Conservation (phyloP, 495 filamentous ascomycete genomes). For the Podospora bellae-mahoneyi region DNA sequence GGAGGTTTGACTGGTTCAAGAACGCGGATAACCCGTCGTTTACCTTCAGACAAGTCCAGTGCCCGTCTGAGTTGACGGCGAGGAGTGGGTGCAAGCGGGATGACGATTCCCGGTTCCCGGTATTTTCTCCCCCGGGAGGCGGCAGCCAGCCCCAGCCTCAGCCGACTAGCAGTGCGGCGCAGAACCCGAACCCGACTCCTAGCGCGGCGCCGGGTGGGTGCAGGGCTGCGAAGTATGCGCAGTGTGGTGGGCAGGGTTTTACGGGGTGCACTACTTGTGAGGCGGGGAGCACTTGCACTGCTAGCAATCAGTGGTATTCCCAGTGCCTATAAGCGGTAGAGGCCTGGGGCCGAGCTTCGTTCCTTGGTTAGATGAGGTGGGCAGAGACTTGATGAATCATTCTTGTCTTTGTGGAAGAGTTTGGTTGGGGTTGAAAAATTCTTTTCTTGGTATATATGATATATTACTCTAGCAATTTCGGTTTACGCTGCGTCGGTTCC, state of each 20-base stretch:
- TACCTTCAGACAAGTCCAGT: slow-evolving; percentile 51
- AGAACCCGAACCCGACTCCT: slow-evolving; percentile 9
- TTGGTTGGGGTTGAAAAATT: not conserved
- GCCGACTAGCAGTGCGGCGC: slow-evolving; percentile 3
- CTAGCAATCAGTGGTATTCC: slow-evolving; percentile 40
- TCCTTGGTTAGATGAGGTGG: no score
- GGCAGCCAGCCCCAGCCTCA: slow-evolving; percentile 1
- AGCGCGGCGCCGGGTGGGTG: slow-evolving; percentile 22
- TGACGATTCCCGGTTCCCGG: slow-evolving; percentile 35
- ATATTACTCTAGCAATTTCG: not conserved
- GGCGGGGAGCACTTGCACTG: slow-evolving; percentile 34
- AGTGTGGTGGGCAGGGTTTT: slow-evolving; percentile 46
- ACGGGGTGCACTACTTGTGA: slow-evolving; percentile 40
- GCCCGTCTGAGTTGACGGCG: slow-evolving; percentile 51
- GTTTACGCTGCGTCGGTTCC: no score
- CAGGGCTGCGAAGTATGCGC: slow-evolving; percentile 36
- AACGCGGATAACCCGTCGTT: slow-evolving; percentile 55
- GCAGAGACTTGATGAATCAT: not conserved
- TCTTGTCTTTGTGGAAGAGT: not conserved
- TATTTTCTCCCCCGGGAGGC: slow-evolving; percentile 19
- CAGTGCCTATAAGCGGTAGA: slow-evolving; percentile 33
- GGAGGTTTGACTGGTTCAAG: slow-evolving; percentile 59
- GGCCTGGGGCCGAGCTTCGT: no score
- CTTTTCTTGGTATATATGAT: not conserved
- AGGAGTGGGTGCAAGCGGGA: slow-evolving; percentile 47